phyloP scores from a whole-genome alignment of 306 rosid genomes.

The Echinosophora koreensis region DNA sequence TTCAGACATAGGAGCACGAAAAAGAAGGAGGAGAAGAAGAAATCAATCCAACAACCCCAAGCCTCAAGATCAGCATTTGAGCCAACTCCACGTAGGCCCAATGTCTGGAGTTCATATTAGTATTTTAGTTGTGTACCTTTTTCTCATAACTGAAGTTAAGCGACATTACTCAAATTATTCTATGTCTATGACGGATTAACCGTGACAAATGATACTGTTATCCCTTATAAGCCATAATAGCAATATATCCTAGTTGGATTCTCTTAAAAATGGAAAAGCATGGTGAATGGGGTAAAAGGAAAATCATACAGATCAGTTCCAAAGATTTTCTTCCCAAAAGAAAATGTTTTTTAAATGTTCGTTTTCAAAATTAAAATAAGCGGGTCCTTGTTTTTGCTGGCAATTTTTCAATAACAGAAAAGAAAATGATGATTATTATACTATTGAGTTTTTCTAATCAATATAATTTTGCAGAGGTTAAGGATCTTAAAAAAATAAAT shows the following conservation, averaged over 20 bases:
- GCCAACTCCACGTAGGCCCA: too few relatives aligned
- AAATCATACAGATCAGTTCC: not conserved
- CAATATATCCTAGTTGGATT: not conserved
- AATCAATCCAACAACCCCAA: too few relatives aligned
- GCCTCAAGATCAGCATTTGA: too few relatives aligned
- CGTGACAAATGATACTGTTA: not conserved
- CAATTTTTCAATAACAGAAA: not conserved
- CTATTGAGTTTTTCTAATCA: too few relatives aligned
- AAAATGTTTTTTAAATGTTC: not conserved
- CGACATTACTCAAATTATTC: not conserved
- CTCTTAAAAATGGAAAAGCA: not conserved
- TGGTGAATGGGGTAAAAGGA: not conserved
- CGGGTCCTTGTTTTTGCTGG: not conserved
- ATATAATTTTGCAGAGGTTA: too few relatives aligned
- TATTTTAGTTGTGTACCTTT: too few relatives aligned
- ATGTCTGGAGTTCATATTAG: too few relatives aligned
- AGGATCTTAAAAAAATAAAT: too few relatives aligned
- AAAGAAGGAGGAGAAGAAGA: too few relatives aligned
- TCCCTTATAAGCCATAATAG: not conserved
- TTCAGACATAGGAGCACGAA: too few relatives aligned
- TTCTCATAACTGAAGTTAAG: not conserved
- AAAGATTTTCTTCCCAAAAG: not conserved
- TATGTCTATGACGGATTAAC: not conserved
- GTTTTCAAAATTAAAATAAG: not conserved
- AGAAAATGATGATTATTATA: not conserved